Evolutionary conservation across 164 flowering plant genomes (phyloP).

Genomic region (Brasenia schreberi): DNA sequence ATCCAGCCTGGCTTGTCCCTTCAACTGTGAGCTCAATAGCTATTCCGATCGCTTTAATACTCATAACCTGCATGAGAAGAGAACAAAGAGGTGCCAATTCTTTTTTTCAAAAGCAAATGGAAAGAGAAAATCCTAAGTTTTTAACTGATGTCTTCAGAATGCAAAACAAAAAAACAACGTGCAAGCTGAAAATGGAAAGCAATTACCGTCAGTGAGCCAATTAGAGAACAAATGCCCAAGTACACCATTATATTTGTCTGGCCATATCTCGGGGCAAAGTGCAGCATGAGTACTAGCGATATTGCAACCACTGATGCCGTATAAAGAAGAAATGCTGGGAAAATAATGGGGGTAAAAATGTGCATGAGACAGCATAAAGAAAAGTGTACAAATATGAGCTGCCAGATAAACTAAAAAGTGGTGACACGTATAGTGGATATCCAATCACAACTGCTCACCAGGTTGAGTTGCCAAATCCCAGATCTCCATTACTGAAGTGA

Average conservation of each 20-base stretch:
- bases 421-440: no score
- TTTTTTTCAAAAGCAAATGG: no score
- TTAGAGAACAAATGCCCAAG: conserved; percentile 69
- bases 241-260: conserved; percentile 17
- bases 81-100: no score
- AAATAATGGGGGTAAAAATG: conserved; percentile 1
- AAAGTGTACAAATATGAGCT: no score
- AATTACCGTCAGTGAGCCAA: conserved; percentile 84
- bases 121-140: neutral
- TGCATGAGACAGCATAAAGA: no score
- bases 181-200: neutral
- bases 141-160: no score
- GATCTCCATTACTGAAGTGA: conserved; percentile 70
- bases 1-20: conserved; percentile 48
- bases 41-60: conserved; percentile 87
- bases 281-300: conserved; percentile 50
- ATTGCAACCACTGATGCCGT: conserved; percentile 54
- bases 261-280: conserved; percentile 75
- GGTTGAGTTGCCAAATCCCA: conserved; percentile 86
- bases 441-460: conserved; percentile 17
- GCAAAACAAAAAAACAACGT: neutral
- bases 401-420: no score
- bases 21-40: conserved; percentile 86
- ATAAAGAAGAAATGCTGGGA: conserved; percentile 80
- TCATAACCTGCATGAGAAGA: conserved; percentile 61